These are phyloP conservation scores for Logfia minima DNA, from an alignment of 129 eudicot genomes.

Conservation along the genomic window DNA sequence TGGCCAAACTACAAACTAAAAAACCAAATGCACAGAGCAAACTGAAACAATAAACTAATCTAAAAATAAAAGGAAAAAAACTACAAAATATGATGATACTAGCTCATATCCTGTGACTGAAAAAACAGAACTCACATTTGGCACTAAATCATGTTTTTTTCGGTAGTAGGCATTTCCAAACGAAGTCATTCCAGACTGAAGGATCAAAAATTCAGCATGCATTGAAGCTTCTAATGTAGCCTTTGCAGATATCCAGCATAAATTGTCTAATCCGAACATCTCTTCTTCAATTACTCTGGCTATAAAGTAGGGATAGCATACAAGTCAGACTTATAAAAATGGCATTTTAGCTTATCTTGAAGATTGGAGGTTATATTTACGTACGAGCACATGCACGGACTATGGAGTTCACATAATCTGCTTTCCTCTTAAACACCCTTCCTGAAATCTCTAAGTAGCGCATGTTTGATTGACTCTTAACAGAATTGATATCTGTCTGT, in stretches of 20 bases:
- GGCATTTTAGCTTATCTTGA: not conserved
- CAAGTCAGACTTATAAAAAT: not conserved
- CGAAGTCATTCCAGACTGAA: constrained; percentile 89
- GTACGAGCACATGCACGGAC: constrained; percentile 96
- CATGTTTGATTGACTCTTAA: constrained; percentile 68
- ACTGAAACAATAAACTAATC: not conserved
- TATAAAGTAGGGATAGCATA: constrained; percentile 23
- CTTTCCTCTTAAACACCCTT: constrained; percentile 71
- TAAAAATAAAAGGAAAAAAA: not conserved
- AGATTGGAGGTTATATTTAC: constrained; percentile 28
- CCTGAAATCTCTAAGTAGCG: constrained; percentile 52
- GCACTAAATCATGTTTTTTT: constrained; percentile 67
- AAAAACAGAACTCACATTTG: constrained; percentile 51
- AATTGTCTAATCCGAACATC: constrained; percentile 87
- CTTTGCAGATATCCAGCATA: constrained; percentile 87
- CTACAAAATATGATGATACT: not conserved
- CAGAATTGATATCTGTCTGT: constrained; percentile 80
- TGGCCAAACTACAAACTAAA: constrained; percentile 10
- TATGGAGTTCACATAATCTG: constrained; percentile 70
- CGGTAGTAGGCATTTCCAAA: constrained; percentile 84
- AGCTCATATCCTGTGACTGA: not conserved
- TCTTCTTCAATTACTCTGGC: constrained; percentile 98
- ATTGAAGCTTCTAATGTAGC: constrained; percentile 80
- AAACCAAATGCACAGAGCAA: constrained; percentile 2
- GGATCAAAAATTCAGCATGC: constrained; percentile 65